Evolutionary conservation across 441 rosid genomes (phyloP).

Genomic region (Populus hybrid): DNA sequence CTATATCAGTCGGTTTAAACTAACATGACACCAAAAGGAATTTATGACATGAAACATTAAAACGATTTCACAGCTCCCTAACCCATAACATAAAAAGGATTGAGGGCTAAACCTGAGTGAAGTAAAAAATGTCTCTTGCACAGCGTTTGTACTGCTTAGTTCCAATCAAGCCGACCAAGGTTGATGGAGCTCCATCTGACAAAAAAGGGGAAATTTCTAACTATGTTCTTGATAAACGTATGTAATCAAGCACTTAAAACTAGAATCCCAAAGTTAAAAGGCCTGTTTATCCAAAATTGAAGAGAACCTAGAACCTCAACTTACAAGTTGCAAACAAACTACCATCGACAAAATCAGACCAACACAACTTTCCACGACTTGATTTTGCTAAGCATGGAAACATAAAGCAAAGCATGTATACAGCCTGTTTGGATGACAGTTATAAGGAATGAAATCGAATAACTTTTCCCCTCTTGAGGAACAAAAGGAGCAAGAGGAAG

Average conservation of each 20-base stretch:
- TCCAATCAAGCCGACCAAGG: conserved; percentile 91
- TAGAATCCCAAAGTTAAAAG: background rate
- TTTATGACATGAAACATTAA: background rate
- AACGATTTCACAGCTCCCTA: background rate
- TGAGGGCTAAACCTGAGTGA: conserved; percentile 67
- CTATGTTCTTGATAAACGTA: background rate
- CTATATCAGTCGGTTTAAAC: background rate
- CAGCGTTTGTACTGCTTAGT: conserved; percentile 86
- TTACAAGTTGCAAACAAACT: background rate
- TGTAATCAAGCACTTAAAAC: background rate
- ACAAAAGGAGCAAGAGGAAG: background rate
- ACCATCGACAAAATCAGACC: background rate
- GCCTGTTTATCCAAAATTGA: background rate
- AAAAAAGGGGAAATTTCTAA: conserved; percentile 4
- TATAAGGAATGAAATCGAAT: background rate
- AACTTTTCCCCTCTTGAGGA: background rate
- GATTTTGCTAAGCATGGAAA: background rate
- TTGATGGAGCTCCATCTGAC: conserved; percentile 86
- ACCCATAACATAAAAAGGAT: background rate
- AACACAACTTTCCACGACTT: background rate
- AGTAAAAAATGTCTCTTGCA: conserved; percentile 87
- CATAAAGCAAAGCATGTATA: background rate
- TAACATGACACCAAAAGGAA: background rate
- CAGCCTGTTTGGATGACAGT: background rate
- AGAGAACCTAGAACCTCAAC: background rate